A percentile compares a stretch with the other conserved stretches of the same genome.
phyloP scores from a whole-genome alignment of 2,329 filamentous ascomycete species.

The Rhinocladiella mackenziei region DNA sequence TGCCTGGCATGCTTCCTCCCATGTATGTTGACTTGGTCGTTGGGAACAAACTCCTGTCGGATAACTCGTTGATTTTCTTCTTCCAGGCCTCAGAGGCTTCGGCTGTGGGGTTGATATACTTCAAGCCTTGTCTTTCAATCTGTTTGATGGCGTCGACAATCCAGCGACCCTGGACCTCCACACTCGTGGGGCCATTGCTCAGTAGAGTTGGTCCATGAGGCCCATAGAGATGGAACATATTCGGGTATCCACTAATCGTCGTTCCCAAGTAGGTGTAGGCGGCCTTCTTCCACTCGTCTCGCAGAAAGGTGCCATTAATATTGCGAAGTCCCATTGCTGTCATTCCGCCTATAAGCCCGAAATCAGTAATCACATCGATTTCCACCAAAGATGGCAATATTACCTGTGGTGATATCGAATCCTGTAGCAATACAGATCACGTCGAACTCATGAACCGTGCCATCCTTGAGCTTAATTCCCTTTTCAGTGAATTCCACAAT shows the following conservation, averaged over 20 bases:
- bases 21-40: conserved; percentile 52
- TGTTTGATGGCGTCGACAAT: conserved; percentile 47
- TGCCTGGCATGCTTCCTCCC: conserved; percentile 54
- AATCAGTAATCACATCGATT: conserved; percentile 33
- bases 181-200: conserved; percentile 53
- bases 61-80: conserved; percentile 39
- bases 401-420: conserved; percentile 44
- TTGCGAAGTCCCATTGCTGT: conserved; percentile 39
- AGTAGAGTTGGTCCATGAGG: conserved; percentile 54
- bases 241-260: conserved; percentile 42
- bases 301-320: conserved; percentile 30
- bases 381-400: conserved; percentile 40
- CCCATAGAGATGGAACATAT: conserved; percentile 53
- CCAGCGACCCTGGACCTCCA: conserved; percentile 57
- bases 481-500: conserved; percentile 41
- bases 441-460: conserved; percentile 39
- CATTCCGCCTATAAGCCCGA: conserved; percentile 41
- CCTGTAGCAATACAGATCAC: conserved; percentile 43
- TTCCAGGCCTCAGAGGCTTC: conserved; percentile 51
- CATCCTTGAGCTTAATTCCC: conserved; percentile 42
- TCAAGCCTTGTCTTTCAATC: conserved; percentile 45
- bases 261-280: conserved; percentile 42
- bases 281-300: conserved; percentile 30
- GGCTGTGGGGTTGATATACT: conserved; percentile 48
- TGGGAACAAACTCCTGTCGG: conserved; percentile 41